A percentile compares a stretch with the other conserved stretches of the same genome.
These are phyloP conservation scores for Musa balbisiana DNA, from an alignment of 202 grass and related monocot species.

Conservation along the genomic window DNA sequence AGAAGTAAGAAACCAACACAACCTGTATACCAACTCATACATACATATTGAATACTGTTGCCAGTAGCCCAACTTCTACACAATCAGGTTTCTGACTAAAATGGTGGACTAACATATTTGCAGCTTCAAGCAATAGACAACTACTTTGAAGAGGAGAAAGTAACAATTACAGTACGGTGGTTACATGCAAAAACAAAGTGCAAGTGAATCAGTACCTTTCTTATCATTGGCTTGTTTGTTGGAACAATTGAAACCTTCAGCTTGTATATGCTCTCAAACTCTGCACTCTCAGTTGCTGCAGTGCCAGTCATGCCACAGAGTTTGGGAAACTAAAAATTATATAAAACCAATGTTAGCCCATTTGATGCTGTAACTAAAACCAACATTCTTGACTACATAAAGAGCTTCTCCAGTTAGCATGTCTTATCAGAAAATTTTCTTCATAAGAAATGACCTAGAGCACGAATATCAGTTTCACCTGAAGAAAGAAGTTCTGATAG, in stretches of 20 bases:
- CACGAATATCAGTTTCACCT: constrained; percentile 33
- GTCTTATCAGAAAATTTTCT: background rate
- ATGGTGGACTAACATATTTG: background rate
- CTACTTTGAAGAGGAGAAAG: constrained; percentile 5
- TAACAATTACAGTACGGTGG: background rate
- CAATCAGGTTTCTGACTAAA: background rate
- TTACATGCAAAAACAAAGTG: constrained; percentile 15
- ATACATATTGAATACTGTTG: background rate
- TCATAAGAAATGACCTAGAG: background rate
- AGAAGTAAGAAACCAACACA: background rate
- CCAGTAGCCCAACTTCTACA: background rate
- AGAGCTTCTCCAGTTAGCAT: background rate
- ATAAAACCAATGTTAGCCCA: constrained; percentile 8
- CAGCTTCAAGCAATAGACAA: background rate
- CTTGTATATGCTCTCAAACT: constrained; percentile 98
- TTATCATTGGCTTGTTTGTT: constrained; percentile 97
- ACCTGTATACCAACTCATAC: background rate
- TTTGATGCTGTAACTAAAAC: constrained; percentile 19
- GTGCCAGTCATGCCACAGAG: constrained; percentile 99
- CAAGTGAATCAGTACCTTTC: constrained; percentile 51
- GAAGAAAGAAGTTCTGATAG: constrained; percentile 99
- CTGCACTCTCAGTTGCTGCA: constrained; percentile 74
- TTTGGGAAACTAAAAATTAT: constrained; percentile 63
- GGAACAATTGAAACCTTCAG: constrained; percentile 92
- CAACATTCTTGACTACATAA: constrained; percentile 16